Percentiles rank a stretch among this genome's conserved stretches.
Conservation (phyloP, 2,329 filamentous ascomycete species). For the Hysterium pulicare region DNA sequence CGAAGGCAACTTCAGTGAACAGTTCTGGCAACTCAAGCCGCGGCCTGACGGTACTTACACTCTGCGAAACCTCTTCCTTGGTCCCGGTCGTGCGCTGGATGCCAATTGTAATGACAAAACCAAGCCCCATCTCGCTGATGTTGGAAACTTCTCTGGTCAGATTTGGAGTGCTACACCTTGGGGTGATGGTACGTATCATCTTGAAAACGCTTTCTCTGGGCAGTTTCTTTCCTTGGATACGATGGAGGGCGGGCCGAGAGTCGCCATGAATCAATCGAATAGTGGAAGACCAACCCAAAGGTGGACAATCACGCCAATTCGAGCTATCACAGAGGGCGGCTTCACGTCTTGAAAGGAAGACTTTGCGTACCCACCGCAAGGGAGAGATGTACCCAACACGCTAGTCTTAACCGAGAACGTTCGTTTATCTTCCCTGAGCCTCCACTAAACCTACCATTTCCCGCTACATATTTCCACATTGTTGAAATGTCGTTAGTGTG, state of each 20-base stretch:
- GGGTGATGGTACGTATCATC: slow-evolving; percentile 20
- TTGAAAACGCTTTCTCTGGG: slow-evolving; percentile 16
- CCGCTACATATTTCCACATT: too few relatives aligned
- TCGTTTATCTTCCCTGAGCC: too few relatives aligned
- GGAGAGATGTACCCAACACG: too few relatives aligned
- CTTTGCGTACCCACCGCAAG: too few relatives aligned
- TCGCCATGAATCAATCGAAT: slow-evolving; percentile 15
- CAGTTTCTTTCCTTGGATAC: slow-evolving; percentile 17
- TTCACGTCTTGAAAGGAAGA: slow-evolving; percentile 3
- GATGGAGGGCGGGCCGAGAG: slow-evolving; percentile 11
- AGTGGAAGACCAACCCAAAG: slow-evolving; percentile 16
- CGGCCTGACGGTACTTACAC: slow-evolving; percentile 14
- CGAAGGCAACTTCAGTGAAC: slow-evolving; percentile 18
- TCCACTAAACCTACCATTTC: too few relatives aligned
- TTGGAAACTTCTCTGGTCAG: slow-evolving; percentile 11
- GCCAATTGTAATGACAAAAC: slow-evolving; percentile 14
- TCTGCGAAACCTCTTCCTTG: slow-evolving; percentile 20
- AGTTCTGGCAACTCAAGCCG: slow-evolving; percentile 23
- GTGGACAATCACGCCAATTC: slow-evolving; percentile 18
- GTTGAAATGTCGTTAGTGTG: too few relatives aligned
- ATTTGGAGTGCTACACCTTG: slow-evolving; percentile 18
- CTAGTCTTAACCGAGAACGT: too few relatives aligned
- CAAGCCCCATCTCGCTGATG: slow-evolving; percentile 11
- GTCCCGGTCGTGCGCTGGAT: slow-evolving; percentile 15
- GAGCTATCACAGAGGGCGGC: slow-evolving; percentile 15